Evolutionary conservation across 1,284 basidiomycete species (phyloP).

Genomic region (Fistulinella staudtii): DNA sequence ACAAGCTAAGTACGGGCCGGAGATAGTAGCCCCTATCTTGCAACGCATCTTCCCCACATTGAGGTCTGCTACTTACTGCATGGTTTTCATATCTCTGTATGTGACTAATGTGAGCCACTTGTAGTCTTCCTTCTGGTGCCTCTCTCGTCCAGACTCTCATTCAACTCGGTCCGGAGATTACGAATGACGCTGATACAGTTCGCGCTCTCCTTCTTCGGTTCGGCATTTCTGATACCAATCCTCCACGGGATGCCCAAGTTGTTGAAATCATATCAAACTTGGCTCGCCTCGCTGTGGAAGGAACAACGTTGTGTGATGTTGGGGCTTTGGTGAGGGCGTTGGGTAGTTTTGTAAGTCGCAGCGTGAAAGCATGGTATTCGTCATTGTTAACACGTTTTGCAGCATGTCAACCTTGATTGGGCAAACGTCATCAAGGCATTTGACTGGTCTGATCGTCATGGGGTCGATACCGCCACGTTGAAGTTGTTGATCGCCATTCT

Average conservation of each 20-base stretch:
- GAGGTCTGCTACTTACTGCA: slow-evolving; percentile 44
- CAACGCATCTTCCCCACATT: slow-evolving; percentile 51
- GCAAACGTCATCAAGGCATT: slow-evolving; percentile 74
- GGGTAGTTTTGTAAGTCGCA: slow-evolving; percentile 57
- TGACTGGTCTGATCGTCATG: slow-evolving; percentile 72
- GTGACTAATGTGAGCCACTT: slow-evolving; percentile 13
- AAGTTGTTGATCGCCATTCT: slow-evolving; percentile 80
- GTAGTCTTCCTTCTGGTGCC: slow-evolving; percentile 60
- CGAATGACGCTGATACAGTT: slow-evolving; percentile 65
- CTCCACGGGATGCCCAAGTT: slow-evolving; percentile 66
- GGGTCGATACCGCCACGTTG: slow-evolving; percentile 78
- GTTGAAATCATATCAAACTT: slow-evolving; percentile 66
- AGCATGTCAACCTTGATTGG: slow-evolving; percentile 73
- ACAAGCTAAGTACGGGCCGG: slow-evolving; percentile 69
- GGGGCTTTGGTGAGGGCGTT: slow-evolving; percentile 70
- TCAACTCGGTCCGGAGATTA: slow-evolving; percentile 74
- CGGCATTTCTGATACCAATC: slow-evolving; percentile 62
- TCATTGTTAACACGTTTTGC: slow-evolving; percentile 20
- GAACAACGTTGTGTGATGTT: slow-evolving; percentile 68
- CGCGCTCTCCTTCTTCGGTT: slow-evolving; percentile 67
- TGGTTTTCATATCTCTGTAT: slow-evolving; percentile 9
- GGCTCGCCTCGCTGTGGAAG: slow-evolving; percentile 66
- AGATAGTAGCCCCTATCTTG: slow-evolving; percentile 49
- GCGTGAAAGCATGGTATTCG: slow-evolving; percentile 9
- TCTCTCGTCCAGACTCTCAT: slow-evolving; percentile 69